A percentile compares a stretch with the other conserved stretches of the same genome.
Conservation (phyloP, 208 protist species). For the Leishmania major region DNA sequence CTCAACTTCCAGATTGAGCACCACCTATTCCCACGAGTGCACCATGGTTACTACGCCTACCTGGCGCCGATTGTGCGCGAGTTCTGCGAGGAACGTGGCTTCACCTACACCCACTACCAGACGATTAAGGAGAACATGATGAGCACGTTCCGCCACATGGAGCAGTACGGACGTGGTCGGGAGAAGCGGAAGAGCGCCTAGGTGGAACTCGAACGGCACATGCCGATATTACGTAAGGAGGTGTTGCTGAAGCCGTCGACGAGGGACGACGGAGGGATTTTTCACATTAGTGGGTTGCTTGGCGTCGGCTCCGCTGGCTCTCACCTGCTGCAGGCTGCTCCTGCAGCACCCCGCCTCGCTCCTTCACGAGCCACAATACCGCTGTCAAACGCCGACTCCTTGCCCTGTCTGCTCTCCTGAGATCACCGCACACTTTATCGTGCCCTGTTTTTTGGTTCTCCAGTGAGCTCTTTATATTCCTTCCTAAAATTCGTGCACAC, state of each 20-base stretch:
- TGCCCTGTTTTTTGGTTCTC: background rate
- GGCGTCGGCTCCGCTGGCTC: background rate
- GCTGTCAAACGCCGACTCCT: background rate
- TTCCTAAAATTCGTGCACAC: background rate
- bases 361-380: background rate
- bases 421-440: background rate
- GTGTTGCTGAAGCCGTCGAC: background rate
- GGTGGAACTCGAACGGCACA: background rate
- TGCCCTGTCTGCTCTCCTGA: background rate
- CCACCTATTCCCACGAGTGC: conserved; percentile 87
- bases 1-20: conserved; percentile 93
- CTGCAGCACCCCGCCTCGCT: background rate
- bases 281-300: background rate
- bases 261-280: background rate
- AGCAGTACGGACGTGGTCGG: conserved; percentile 52
- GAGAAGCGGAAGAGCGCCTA: conserved; percentile 42
- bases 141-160: conserved; percentile 70
- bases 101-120: conserved; percentile 73
- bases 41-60: conserved; percentile 80
- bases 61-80: conserved; percentile 70
- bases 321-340: background rate
- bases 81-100: conserved; percentile 64
- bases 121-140: conserved; percentile 70
- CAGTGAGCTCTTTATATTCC: background rate
- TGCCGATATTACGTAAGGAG: background rate